A percentile compares a stretch with the other conserved stretches of the same genome.
Conservation (phyloP, 768 basidiomycete species). For the Hygrocybe coccinea region DNA sequence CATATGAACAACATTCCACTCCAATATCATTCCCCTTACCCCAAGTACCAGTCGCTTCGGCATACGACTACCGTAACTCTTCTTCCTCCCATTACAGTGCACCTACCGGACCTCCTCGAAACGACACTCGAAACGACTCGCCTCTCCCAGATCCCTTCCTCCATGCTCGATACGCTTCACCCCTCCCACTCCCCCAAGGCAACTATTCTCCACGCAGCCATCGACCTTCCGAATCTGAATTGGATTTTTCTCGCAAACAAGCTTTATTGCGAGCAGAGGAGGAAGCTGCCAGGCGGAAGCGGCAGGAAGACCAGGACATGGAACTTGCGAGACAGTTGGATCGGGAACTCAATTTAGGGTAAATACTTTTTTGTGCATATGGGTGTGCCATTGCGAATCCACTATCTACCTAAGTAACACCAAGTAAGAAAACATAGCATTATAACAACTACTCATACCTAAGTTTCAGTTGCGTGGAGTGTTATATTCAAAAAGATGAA, state of each 20-base stretch:
- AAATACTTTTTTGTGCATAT: too few species aligned
- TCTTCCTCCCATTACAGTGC: background rate
- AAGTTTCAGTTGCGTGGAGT: too few species aligned
- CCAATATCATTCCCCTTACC: background rate
- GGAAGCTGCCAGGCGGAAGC: conserved; percentile 33
- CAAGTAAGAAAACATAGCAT: too few species aligned
- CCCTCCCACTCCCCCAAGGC: conserved; percentile 49
- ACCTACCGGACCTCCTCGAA: conserved; percentile 7
- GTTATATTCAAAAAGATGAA: too few species aligned
- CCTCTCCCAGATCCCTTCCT: conserved; percentile 41
- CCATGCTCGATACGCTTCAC: conserved; percentile 45
- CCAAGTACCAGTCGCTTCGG: background rate
- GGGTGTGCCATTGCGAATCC: too few species aligned
- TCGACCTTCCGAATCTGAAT: conserved; percentile 20
- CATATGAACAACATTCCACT: background rate
- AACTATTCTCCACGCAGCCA: conserved; percentile 12
- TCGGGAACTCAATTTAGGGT: conserved; percentile 44
- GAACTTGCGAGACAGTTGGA: conserved; percentile 53
- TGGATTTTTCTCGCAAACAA: conserved; percentile 18
- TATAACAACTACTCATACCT: too few species aligned
- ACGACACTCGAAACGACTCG: conserved; percentile 13
- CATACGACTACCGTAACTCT: too few species aligned
- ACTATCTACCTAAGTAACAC: too few species aligned
- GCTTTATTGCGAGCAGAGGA: conserved; percentile 36
- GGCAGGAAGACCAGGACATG: conserved; percentile 41